Conservation (phyloP, 2,329 filamentous ascomycete species). For the Lecanicillium sp. region DNA sequence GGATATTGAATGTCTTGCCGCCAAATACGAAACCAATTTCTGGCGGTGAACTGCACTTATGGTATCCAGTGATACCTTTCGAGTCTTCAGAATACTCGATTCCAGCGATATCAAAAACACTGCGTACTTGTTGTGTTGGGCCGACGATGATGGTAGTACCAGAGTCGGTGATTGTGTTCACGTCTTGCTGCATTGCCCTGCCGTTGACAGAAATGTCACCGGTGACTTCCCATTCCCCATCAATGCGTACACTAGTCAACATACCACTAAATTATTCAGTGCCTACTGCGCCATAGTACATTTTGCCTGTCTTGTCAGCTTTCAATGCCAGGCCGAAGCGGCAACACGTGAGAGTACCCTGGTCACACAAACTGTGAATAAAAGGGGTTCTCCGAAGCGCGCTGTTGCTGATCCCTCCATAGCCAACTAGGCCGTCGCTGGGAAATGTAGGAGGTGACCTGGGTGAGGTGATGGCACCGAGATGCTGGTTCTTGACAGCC, state of each 20-base stretch:
- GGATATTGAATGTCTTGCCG: slow-evolving; percentile 12
- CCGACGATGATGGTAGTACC: slow-evolving; percentile 13
- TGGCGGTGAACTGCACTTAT: slow-evolving; percentile 11
- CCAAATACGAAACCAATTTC: slow-evolving; percentile 11
- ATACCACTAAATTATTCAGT: slow-evolving; percentile 8
- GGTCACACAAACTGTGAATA: slow-evolving; percentile 12
- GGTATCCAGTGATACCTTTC: slow-evolving; percentile 12
- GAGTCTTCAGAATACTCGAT: slow-evolving; percentile 7
- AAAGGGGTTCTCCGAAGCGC: slow-evolving; percentile 10
- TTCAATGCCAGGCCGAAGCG: slow-evolving; percentile 14
- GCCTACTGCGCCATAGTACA: slow-evolving; percentile 13
- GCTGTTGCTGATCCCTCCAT: slow-evolving; percentile 7
- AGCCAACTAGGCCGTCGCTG: slow-evolving; percentile 14
- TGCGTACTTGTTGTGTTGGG: slow-evolving; percentile 8
- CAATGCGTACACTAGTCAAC: slow-evolving; percentile 3
- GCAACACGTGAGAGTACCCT: slow-evolving; percentile 11
- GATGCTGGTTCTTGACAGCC: slow-evolving; percentile 9
- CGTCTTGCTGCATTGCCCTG: slow-evolving; percentile 1
- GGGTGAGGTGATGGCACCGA: slow-evolving; percentile 10
- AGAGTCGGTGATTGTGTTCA: slow-evolving; percentile 11
- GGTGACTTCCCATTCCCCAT: slow-evolving; percentile 8
- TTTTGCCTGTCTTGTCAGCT: slow-evolving; percentile 11
- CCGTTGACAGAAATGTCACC: slow-evolving; percentile 11
- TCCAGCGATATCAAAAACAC: slow-evolving; percentile 10
- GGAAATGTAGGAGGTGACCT: slow-evolving; percentile 10